Base-by-base conservation (phyloP, 345 rosid genomes). In the Acer saccharum region DNA sequence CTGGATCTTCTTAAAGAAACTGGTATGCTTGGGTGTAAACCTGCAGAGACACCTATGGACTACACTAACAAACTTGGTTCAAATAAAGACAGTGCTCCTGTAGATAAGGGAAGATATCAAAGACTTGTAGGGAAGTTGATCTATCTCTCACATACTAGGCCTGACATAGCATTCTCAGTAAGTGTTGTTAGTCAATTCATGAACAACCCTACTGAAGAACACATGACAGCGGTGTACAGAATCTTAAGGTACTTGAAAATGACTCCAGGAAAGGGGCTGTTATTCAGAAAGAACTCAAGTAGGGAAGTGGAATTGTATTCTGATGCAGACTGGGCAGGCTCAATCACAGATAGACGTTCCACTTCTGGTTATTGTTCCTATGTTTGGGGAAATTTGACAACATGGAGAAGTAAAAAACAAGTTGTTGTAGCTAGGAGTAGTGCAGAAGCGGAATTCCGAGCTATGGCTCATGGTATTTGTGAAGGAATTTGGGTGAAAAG, bases 361-460 rank as follows among this genome's bases (percentile, higher is more conserved):
- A 70, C 39, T 12, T 50, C 18, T 39, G 7, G 43, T 4, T 39
- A 39, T 32, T 50, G n/a, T 8, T 1, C 63, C 9, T 71, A 20
- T 71, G 62, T 71, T 13, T 44, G 29, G 57, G 72, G 57, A 4
- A 48, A 69, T 43, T 16, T 69, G 6, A 25, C 14, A 10, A 69
- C 32, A 6, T 48, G 62, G 62, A 12, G 60, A 9, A 71, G 74
- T 20, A 52, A 71, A 12, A 71, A 46, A 25, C 61, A 71, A 71
- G 7, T 5, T 14, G 20, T 52, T 4, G 62, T 29, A 3, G 43
- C 61, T n/a, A 71, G 39, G 12, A 73, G 39, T 73, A 17, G 43
- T 39, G 43, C 52, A 29, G 17, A 73, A 39, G 18, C 12, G 6
- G 52, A 73, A 43, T 46, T 58, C 10, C 27, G 43, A 65, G 43